phyloP scores from a whole-genome alignment of 306 rosid species.

The Acacia crassicarpa region DNA sequence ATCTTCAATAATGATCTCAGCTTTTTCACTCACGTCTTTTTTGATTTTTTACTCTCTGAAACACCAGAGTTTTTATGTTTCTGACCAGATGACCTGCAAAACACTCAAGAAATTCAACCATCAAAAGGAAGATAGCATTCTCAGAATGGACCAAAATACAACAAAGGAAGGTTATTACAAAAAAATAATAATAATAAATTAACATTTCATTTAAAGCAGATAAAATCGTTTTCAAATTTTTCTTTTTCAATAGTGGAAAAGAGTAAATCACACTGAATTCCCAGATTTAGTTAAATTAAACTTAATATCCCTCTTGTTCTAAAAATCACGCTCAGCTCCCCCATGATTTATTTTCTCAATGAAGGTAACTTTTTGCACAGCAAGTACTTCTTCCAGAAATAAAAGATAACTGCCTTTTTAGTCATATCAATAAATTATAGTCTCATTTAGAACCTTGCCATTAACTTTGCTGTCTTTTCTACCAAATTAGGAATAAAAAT shows the following conservation, averaged over 20 bases:
- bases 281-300: not conserved
- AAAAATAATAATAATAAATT: not conserved
- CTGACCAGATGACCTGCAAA: constrained; percentile 53
- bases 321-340: not conserved
- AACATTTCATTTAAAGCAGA: not conserved
- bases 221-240: not conserved
- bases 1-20: constrained; percentile 25
- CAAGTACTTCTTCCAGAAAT: not conserved
- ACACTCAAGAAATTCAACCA: constrained; percentile 27
- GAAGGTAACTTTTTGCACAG: not conserved
- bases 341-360: not conserved
- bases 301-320: not conserved
- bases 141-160: not conserved
- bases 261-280: not conserved
- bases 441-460: not conserved
- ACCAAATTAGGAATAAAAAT: not conserved
- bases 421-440: not conserved
- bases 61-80: constrained; percentile 45
- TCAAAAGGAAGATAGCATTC: constrained; percentile 27
- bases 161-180: not conserved
- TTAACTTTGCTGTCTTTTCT: not conserved
- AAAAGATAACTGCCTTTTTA: not conserved
- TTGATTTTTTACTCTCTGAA: constrained; percentile 47
- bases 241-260: not conserved
- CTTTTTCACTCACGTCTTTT: constrained; percentile 56